Base-by-base conservation (phyloP, 139 green algal species). In the Haematococcus sp. region DNA sequence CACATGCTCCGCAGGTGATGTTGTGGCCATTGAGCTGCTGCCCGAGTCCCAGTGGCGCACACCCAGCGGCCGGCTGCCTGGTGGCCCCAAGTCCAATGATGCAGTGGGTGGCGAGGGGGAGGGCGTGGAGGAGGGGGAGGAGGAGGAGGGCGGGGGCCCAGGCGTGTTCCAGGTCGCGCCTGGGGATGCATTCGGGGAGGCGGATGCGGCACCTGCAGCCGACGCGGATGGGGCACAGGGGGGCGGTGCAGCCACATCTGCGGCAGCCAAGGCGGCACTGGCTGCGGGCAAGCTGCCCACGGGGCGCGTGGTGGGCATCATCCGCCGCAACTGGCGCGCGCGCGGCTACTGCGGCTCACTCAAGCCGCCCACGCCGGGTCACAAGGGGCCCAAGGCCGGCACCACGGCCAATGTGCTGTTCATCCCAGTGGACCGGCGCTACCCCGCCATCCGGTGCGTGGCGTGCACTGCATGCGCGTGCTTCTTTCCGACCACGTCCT, bases 11-110 rank as follows among this genome's bases (percentile, higher is more conserved):
- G 25, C 60, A 89, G 84, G 81, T 49, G 82, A 88, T 59, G 76
- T 95, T 30, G 83, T 89, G 70, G 83, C 70, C 51, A 82, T 97
- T 31, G 91, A 96, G 81, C 79, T 95, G 77, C 87, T 95, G 54
- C 92, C 93, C 0, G 81, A 96, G 78, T 76, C 83, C 0, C 68
- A 95, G 71, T 98, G 94, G 91, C 71, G 75, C 7, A 68, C 43
- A 0, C 69, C 76, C 63, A 85, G 68, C 76, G 71, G 55, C 5
- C 64, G 71, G 63, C 79, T 89, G 46, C 82, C 81, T 0, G 70
- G 52, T 43, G 33, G 49, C 4, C 22, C 30, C 23, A 75, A 43
- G 25, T 60, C 49, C 31, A 64, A 35, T 27, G 80, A 68, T 16
- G 60, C 31, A 23, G 71, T n/a, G 27, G 82, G 32, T 0, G 56